phyloP scores from a whole-genome alignment of 441 rosid species.

The Eutrema salsugineum region DNA sequence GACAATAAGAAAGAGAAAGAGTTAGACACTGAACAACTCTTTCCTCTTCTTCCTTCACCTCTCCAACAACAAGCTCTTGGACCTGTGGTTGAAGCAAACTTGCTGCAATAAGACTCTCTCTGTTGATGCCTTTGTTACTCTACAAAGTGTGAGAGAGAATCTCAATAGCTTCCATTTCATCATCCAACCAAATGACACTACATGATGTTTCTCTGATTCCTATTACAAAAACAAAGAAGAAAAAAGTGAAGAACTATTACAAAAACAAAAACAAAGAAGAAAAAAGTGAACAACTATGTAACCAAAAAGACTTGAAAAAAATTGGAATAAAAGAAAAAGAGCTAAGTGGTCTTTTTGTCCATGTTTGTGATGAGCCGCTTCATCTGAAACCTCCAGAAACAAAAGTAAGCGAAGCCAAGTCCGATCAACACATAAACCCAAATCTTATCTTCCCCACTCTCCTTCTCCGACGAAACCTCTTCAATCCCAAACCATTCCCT shows the following conservation, averaged over 20 bases:
- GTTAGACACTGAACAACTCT: background rate
- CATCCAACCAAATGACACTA: background rate
- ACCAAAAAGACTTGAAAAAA: background rate
- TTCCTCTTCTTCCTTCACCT: constrained; percentile 26
- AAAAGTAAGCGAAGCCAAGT: constrained; percentile 71
- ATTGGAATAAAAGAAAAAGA: background rate
- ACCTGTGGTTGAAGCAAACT: constrained; percentile 32
- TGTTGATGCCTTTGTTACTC: background rate
- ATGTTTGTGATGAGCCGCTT: constrained; percentile 50
- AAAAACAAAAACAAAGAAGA: background rate
- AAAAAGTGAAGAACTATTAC: background rate
- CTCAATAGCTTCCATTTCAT: constrained; percentile 3
- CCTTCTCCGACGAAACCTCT: constrained; percentile 62
- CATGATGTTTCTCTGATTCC: background rate
- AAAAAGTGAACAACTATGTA: background rate
- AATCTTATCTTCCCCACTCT: constrained; percentile 54
- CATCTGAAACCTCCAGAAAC: constrained; percentile 94
- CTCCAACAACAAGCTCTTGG: constrained; percentile 17
- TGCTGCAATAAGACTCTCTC: background rate
- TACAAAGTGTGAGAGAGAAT: background rate
- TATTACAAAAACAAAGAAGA: background rate
- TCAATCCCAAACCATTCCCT: constrained; percentile 63
- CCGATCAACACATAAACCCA: constrained; percentile 69
- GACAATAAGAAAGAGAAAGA: constrained; percentile 17
- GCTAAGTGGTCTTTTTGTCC: constrained; percentile 52